Evolutionary conservation across 805 yeast species (phyloP), one percentile per base, ranked within the genome.

Genomic region (Metschnikowia lochheadii): DNA sequence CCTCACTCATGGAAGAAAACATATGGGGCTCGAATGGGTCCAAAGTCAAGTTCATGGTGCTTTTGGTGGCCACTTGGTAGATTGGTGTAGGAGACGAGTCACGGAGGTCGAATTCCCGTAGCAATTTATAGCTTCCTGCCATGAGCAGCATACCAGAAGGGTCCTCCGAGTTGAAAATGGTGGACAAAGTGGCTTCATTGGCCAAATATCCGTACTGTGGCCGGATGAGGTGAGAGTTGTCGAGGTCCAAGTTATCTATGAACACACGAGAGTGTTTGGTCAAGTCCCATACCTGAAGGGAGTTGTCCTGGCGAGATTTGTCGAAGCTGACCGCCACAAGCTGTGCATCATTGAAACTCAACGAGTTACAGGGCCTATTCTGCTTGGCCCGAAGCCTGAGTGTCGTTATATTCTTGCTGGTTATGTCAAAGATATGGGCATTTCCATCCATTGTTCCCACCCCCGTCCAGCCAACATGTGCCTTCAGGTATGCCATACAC

Each of bases 241-340:
- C 72, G 46, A 76, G 70, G 15, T 48, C 57, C 20, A 21, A 49
- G 20, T 49, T 18, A 33, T 40, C 53, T 2, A 42, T 15, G 32
- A 57, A 57, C 40, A 65, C 65, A 43, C 73, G 66, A 1, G 80
- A 70, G 53, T 81, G 85, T 56, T 82, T 83, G 49, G 79, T 81
- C 3, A 87, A 73, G 62, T 89, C 89, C 91, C 94, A 91, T 4
- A 91, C 74, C 56, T 86, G 86, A 40, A 91, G 68, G 20, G 92
- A 83, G 51, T 82, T 80, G 58, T 87, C 95, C 55, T 81, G 87
- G 48, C 90, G 75, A 18, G 85, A 84, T 56, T 88, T 80, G 55
- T 89, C 97, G 51, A 84, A 77, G 0, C 95, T 96, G 35, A 85
- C 81, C 0, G 89, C 96, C 4, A 90, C 71, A 31, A 86, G 65